Evolutionary conservation across 1,284 basidiomycete genomes (phyloP), one percentile per base, ranked within the genome.

Genomic region (Pholiota adiposa): DNA sequence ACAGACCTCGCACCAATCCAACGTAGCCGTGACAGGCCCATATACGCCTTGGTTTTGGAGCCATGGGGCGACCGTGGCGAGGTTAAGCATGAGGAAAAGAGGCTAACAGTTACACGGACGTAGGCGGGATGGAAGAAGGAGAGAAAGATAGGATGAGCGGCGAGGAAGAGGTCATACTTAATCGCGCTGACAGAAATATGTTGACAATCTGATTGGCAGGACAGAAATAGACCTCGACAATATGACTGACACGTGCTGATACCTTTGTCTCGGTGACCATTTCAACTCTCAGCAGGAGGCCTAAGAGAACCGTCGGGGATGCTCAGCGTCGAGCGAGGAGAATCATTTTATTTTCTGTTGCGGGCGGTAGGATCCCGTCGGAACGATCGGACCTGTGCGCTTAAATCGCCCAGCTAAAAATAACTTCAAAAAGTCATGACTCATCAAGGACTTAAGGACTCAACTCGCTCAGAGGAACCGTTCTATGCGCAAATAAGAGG

Each of bases 1-100:
- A 68, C 76, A 54, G 61, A 86, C 87, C 78, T 89, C 87, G 65
- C 87, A 90, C 86, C 87, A 90, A 68, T 89, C 87, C 23, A 89
- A 70, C 1, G 87, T 89, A 8, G 87, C 82, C 0, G 88, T 90
- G 38, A 87, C 81, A 12, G 84, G 84, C 2, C 87, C 87, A 79
- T 84, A 86, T 61, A 80, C 74, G 12, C 83, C 83, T 38, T 68
- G 64, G 41, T 70, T 72, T 38, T 71, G 70, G 43, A 73, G 69
- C 63, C 60, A 66, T 12, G 70, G 69, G 27, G 70, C 69, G 14
- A 69, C 59, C 11, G 65, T 59, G 9, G 72, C 67, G 27, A 72
- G 67, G 36, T 73, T 70, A 51, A 71, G 61, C 66, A 69, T 69
- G 56, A 51, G 38, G 54, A 4, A 0, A n/a, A 31, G 7, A 11